phyloP scores from a whole-genome alignment of 1,284 basidiomycete genomes.

The Wolfiporia cocos region DNA sequence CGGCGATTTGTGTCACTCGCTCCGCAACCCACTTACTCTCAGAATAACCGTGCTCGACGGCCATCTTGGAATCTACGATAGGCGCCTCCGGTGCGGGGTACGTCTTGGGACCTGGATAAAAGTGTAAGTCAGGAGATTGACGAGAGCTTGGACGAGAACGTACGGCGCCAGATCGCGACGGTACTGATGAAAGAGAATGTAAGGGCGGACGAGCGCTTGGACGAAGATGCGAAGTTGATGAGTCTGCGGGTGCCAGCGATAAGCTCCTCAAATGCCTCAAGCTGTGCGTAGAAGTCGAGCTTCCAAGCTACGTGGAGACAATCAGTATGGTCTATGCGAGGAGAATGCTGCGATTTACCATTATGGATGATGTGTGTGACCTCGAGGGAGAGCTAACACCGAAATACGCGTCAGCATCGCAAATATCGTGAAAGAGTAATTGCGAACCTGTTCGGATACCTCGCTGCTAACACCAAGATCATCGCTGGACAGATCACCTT shows the following conservation, averaged over 20 bases:
- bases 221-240: conserved; percentile 15
- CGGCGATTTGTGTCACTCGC: conserved; percentile 16
- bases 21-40: conserved; percentile 20
- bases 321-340: not conserved
- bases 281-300: conserved; percentile 16
- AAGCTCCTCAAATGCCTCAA: conserved; percentile 14
- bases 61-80: conserved; percentile 9
- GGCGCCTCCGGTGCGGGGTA: conserved; percentile 9
- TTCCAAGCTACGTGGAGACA: conserved; percentile 14
- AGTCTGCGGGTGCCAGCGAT: conserved; percentile 12
- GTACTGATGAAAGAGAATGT: conserved; percentile 31
- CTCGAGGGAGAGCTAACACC: conserved; percentile 13
- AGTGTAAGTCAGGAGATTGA: not conserved
- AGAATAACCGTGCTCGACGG: conserved; percentile 13
- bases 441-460: conserved; percentile 20
- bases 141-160: no score
- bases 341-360: not conserved
- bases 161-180: conserved; percentile 18
- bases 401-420: not conserved
- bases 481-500: conserved; percentile 19
- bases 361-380: conserved; percentile 24
- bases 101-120: not conserved
- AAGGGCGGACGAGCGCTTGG: conserved; percentile 4
- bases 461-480: conserved; percentile 19
- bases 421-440: no score